Base-by-base conservation (phyloP, 768 basidiomycete genomes). In the Asterophora parasitica region DNA sequence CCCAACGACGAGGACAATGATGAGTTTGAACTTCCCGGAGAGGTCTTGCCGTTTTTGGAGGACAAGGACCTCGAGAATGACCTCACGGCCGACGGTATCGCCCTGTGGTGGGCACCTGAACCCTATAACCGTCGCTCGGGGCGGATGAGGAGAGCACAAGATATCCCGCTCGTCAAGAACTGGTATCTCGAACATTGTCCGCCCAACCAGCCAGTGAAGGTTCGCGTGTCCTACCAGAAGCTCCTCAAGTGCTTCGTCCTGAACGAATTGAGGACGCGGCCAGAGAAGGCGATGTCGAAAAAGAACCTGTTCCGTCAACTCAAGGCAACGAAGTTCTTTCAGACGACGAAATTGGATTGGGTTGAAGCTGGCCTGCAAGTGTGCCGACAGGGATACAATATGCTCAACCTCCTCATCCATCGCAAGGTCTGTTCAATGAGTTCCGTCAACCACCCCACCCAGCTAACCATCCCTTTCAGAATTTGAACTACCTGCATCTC, bases 321-420 rank as follows among this genome's bases (percentile, higher is more conserved):
- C 48, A 98, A 97, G 69, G 86, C 90, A n/a, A 99, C 96, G 49
- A 98, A 98, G 69, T 99, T 99, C 72, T 99, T 99, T 84, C 96
- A 98, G 74, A 92, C 90, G 11, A 99, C 96, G 4, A 91, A 80
- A 55, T 70, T 99, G 56, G 96, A 99, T 66, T 99, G 96, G 96
- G 95, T 99, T 31, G 96, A 99, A 66, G 96, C 95, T 2, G 96
- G 96, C 56, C 70, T 99, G 51, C 96, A 99, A 67, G 95, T 99
- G 44, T 98, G 95, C 73, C 76, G 96, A 55, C 96, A 99, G 64
- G 96, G 96, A 33, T 99, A 96, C 72, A 99, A 98, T 71, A 99
- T 99, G 96, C 74, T 99, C 54, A 99, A 99, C 68, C 73, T 99
- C 26, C 77, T 99, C 52, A 99, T 99, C 57, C 96, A 99, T 70